Evolutionary conservation across 2,329 filamentous ascomycete genomes (phyloP).

Genomic region (Sporothrix schenckii): DNA sequence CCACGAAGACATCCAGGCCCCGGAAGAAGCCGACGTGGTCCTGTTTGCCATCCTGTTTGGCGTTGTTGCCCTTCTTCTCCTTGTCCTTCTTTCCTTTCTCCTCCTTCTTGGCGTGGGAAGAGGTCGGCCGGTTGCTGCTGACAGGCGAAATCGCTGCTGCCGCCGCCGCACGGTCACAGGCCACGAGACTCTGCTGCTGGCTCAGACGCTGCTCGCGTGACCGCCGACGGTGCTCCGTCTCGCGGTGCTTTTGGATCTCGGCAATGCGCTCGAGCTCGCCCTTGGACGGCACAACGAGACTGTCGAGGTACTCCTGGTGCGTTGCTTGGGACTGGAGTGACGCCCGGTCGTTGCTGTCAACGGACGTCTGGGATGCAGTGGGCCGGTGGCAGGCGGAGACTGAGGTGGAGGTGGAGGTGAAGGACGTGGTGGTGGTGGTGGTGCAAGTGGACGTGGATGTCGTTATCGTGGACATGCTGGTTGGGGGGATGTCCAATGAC

Average conservation of each 20-base stretch:
- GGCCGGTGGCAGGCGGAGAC: background rate
- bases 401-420: background rate
- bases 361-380: conserved; percentile 5
- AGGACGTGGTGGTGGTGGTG: background rate
- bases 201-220: conserved; percentile 42
- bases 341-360: conserved; percentile 17
- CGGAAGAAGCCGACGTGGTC: conserved; percentile 13
- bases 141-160: background rate
- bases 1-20: conserved; percentile 35
- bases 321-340: conserved; percentile 36
- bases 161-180: conserved; percentile 26
- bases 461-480: background rate
- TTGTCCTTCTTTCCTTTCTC: background rate
- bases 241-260: conserved; percentile 52
- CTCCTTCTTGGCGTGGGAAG: background rate
- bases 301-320: conserved; percentile 54
- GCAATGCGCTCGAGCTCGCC: conserved; percentile 55
- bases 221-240: conserved; percentile 50
- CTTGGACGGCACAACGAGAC: conserved; percentile 52
- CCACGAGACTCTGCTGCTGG: conserved; percentile 33
- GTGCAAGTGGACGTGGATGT: background rate
- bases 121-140: background rate
- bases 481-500: conserved; percentile 23
- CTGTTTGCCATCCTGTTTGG: background rate
- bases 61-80: background rate